Percentiles rank a stretch among this genome's conserved stretches.
Conservation (phyloP, 306 rosid genomes). For the Crataegus laevigata region DNA sequence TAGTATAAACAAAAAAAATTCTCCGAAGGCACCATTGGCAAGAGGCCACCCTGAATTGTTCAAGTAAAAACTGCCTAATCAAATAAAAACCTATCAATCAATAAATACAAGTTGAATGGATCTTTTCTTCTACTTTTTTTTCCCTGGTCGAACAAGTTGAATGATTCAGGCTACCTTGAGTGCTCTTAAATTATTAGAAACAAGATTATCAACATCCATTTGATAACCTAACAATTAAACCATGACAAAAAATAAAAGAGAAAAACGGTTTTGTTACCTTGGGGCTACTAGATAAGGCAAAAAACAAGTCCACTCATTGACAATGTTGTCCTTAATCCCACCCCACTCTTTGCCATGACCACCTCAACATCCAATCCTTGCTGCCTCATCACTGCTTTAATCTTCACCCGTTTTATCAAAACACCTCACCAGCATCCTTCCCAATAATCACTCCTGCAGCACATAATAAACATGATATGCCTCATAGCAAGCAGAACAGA, state of each 20-base stretch:
- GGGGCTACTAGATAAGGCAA: background rate
- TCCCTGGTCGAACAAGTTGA: too few relatives aligned
- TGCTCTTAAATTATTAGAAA: background rate
- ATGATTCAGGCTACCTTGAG: background rate
- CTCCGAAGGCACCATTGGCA: rapidly evolving
- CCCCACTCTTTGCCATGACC: background rate
- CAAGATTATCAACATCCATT: background rate
- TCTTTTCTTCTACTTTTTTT: too few relatives aligned
- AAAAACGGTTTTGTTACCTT: background rate
- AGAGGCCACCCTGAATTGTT: too few relatives aligned
- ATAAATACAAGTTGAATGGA: too few relatives aligned
- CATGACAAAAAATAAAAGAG: background rate
- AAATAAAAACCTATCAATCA: too few relatives aligned
- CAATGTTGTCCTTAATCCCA: background rate
- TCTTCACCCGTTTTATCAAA: background rate
- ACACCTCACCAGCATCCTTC: background rate
- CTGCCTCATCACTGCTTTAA: background rate
- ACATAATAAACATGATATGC: background rate
- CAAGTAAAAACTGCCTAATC: too few relatives aligned
- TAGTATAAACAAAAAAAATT: too few relatives aligned
- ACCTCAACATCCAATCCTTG: background rate
- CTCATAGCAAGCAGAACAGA: background rate
- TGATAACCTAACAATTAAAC: background rate
- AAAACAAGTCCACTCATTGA: background rate
- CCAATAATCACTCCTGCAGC: background rate